Evolutionary conservation across 495 filamentous ascomycete genomes (phyloP).

Genomic region (Penicillium cosmopolitanum): DNA sequence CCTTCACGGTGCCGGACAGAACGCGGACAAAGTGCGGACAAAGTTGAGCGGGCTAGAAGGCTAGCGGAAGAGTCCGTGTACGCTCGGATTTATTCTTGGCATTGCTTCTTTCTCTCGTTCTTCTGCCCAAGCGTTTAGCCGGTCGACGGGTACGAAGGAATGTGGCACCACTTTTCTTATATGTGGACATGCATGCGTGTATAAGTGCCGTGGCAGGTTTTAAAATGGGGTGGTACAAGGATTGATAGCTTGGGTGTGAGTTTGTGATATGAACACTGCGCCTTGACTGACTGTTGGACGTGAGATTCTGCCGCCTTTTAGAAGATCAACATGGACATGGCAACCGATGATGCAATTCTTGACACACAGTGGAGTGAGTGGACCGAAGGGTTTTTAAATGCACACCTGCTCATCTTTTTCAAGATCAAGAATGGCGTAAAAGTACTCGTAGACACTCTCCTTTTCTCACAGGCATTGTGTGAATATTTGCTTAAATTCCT

Average conservation of each 20-base stretch:
- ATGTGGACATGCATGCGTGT: neutral
- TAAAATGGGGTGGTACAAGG: too few relatives aligned
- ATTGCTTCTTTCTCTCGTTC: constrained; percentile 23
- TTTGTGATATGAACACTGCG: too few relatives aligned
- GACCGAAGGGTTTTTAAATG: neutral
- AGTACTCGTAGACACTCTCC: too few relatives aligned
- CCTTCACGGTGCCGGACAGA: constrained; percentile 2
- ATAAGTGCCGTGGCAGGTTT: neutral
- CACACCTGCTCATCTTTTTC: too few relatives aligned
- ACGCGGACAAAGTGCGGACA: neutral
- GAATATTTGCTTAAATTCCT: too few relatives aligned
- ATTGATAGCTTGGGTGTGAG: too few relatives aligned
- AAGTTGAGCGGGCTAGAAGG: neutral
- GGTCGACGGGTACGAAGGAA: neutral
- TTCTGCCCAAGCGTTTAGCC: constrained; percentile 5
- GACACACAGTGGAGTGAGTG: constrained; percentile 12
- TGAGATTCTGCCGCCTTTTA: neutral
- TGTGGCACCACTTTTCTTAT: neutral
- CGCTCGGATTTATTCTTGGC: constrained; percentile 18
- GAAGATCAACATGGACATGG: constrained; percentile 12
- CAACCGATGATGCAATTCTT: constrained; percentile 17
- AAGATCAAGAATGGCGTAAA: too few relatives aligned
- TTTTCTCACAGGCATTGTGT: too few relatives aligned
- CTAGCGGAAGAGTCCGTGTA: constrained; percentile 11
- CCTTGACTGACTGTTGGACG: too few relatives aligned